Conservation (phyloP, 208 protist species). For the Trypanosomatidae sp. region DNA sequence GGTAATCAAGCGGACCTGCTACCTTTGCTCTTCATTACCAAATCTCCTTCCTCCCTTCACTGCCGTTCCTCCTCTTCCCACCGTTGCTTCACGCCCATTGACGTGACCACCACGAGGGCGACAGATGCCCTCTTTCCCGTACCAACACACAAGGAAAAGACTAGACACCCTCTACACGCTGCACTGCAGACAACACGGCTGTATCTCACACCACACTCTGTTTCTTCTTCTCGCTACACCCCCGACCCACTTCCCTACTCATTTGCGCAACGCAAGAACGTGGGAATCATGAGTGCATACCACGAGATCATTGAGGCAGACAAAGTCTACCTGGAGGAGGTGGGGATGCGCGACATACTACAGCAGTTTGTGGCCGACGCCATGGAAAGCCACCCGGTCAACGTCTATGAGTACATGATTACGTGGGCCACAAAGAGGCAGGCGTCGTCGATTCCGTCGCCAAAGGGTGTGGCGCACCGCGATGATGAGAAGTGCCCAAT, state of each 20-base stretch:
- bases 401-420: slow-evolving; percentile 55
- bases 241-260: neutral
- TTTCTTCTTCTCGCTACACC: neutral
- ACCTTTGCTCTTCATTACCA: neutral
- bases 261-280: neutral
- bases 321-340: slow-evolving; percentile 52
- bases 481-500: neutral
- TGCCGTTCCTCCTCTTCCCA: neutral
- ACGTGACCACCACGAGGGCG: neutral
- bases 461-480: slow-evolving; percentile 4
- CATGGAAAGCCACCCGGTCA: slow-evolving; percentile 40
- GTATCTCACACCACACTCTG: neutral
- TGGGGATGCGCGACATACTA: slow-evolving; percentile 48
- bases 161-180: neutral
- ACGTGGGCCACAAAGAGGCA: slow-evolving; percentile 30
- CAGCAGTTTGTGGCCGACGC: slow-evolving; percentile 58
- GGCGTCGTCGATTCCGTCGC: neutral
- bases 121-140: neutral
- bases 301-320: slow-evolving; percentile 26
- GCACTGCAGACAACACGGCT: neutral
- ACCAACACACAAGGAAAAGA: neutral
- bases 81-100: neutral
- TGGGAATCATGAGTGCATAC: slow-evolving; percentile 12
- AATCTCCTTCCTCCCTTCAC: neutral
- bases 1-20: neutral